Percentiles rank a stretch among this genome's conserved stretches.
Evolutionary conservation across 1,139 yeast species (phyloP).

Genomic region (Candida buenavistaensis): DNA sequence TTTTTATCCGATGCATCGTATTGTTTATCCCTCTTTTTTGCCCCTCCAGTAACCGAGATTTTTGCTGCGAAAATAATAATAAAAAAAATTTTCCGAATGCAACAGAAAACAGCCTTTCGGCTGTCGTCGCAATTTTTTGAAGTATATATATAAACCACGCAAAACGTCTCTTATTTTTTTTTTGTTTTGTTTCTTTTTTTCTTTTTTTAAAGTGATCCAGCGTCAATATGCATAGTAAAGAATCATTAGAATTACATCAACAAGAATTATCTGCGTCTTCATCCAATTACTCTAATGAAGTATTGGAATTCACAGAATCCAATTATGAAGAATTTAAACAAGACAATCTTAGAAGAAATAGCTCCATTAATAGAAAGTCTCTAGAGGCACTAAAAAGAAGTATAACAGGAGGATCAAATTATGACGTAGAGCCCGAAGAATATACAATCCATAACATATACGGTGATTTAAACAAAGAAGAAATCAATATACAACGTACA

Average conservation of each 20-base stretch:
- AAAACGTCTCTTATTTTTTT: not conserved
- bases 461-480: constrained; percentile 32
- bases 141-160: not conserved
- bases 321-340: constrained; percentile 10
- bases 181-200: constrained; percentile 1
- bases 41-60: constrained; percentile 4
- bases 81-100: constrained; percentile 1
- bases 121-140: not conserved
- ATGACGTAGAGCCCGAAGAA: constrained; percentile 8
- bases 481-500: constrained; percentile 35
- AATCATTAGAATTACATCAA: constrained; percentile 10
- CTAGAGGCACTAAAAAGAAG: constrained; percentile 16
- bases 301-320: constrained; percentile 18
- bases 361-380: constrained; percentile 16
- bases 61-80: constrained; percentile 6
- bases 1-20: not conserved
- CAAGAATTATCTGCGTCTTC: constrained; percentile 12
- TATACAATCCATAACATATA: constrained; percentile 36
- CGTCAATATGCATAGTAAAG: constrained; percentile 8
- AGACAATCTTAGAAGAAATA: constrained; percentile 11
- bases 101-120: not conserved
- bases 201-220: not conserved
- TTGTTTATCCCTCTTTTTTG: not conserved
- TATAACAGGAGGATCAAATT: constrained; percentile 12
- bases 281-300: constrained; percentile 10